Percentiles rank a stretch among this genome's conserved stretches.
Conservation (phyloP, 1,284 basidiomycete species). For the Paramarasmius palmivorus region DNA sequence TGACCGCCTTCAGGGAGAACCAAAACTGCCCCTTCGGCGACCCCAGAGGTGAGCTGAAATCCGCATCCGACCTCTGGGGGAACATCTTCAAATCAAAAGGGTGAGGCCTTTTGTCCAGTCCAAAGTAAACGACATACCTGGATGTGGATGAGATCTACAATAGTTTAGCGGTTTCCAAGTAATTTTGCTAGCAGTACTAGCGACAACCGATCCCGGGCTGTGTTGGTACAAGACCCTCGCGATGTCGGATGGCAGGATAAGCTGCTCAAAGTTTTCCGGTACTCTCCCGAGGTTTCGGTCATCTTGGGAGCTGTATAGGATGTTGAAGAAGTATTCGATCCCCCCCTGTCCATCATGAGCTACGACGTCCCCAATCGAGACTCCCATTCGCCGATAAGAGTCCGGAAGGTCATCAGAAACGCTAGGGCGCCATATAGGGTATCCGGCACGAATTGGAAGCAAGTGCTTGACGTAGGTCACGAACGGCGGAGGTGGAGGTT, state of each 20-base stretch:
- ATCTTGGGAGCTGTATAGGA: neutral
- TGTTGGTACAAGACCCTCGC: too few species aligned
- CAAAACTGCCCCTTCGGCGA: conserved; percentile 8
- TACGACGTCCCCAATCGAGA: neutral
- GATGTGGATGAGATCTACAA: too few species aligned
- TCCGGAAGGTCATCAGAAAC: neutral
- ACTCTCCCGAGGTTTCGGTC: neutral
- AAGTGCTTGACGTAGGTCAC: neutral
- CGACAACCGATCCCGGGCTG: too few species aligned
- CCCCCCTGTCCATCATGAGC: neutral
- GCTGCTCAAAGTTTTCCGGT: neutral
- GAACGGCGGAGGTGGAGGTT: too few species aligned
- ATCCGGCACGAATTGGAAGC: neutral
- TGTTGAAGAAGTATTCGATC: neutral
- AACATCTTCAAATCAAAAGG: neutral
- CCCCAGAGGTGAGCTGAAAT: neutral
- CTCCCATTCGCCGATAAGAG: neutral
- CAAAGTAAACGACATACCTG: too few species aligned
- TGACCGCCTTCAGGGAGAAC: conserved; percentile 7
- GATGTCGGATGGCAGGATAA: neutral
- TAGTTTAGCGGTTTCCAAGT: too few species aligned
- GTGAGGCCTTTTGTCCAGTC: too few species aligned
- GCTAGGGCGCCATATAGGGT: neutral
- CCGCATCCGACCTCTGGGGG: neutral
- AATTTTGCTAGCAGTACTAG: too few species aligned